Evolutionary conservation across 2,329 filamentous ascomycete genomes (phyloP), one percentile per base, ranked within the genome.

Genomic region (Talaromyces piceae): DNA sequence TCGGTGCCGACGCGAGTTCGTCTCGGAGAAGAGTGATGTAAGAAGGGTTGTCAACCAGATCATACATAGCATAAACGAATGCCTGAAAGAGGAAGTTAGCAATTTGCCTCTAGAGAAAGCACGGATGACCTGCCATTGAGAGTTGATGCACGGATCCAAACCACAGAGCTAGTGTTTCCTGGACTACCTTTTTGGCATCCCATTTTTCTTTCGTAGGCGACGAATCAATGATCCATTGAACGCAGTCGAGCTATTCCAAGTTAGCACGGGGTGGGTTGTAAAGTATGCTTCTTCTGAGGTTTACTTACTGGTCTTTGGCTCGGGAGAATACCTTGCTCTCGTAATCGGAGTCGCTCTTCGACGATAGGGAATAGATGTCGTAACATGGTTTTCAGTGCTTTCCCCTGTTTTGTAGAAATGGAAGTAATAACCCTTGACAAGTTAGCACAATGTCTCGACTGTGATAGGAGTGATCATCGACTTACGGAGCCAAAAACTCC

Each of bases 141-240:
- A 30, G 41, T 27, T 45, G 41, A 31, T 50, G 49, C 9, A 50
- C 49, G 12, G 49, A 22, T 8, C 25, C 49, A 33, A 50, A 50
- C 49, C 49, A 50, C 27, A 50, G 11, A 4, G 25, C 49, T 4
- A 50, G 49, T 5, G 37, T 20, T 18, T 31, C 49, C 37, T 50
- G 43, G 41, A 50, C 30, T 7, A 50, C 37, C 18, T 30, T 25
- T 20, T 39, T 22, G 5, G 49, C 28, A 16, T 20, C n/a, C 49
- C 49, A 50, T 46, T n/a, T 13, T 11, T 48, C 13, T n/a, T 23
- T 30, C 33, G 18, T 39, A 9, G 45, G 45, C 8, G 45, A 48
- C 22, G 30, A 23, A 11, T 48, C 45, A 3, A 48, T 48, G 13
- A 48, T 22, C 45, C 45, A 48, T 37, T 48, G 45, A 22, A 48